Base-by-base conservation (phyloP, 2,329 filamentous ascomycete genomes). In the Penicillium sp. region DNA sequence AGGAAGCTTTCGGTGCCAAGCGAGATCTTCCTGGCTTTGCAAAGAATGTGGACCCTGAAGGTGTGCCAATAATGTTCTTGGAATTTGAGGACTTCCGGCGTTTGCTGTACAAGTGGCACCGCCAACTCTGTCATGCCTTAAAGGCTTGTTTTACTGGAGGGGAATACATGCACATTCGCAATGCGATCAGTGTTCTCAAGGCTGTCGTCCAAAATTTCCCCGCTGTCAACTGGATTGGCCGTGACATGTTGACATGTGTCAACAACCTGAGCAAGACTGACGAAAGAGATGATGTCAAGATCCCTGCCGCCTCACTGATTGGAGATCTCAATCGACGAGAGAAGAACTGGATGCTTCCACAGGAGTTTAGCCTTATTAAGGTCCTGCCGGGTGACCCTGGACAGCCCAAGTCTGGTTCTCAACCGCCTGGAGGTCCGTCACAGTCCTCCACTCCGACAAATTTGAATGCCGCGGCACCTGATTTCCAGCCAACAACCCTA, bases 101-200 rank as follows among this genome's bases (percentile, higher is more conserved):
- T 63, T 77, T 95, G 50, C 80, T 97, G 29, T 94, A 89, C 78
- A 89, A 90, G 64, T 97, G 93, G 92, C 95, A 99, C 73, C 86
- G 88, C 65, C 86, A 89, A 60, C 77, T 99, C 42, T 89, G 89
- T 65, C 84, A 79, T 48, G 90, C 93, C 2, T 79, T 99, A 52
- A 92, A 92, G 70, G 83, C 83, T 35, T 97, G 93, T 70, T 81
- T 99, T 45, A 85, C 85, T 18, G 88, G 88, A 26, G 86, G 85
- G 29, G 93, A 97, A 74, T 99, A 94, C 84, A 97, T 97, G 89
- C 92, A 97, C 72, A 96, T 97, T 69, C 87, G 93, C 53, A 99
- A 99, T 70, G 91, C 92, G 43, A 95, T 97, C 63, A 94, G 89
- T 55, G 82, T 97, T 4, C 80, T 99, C 56, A 95, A 94, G 70